These are phyloP conservation scores for Tolypocladium pustulatum DNA, from an alignment of 2,329 filamentous ascomycete species.

Conservation along the genomic window DNA sequence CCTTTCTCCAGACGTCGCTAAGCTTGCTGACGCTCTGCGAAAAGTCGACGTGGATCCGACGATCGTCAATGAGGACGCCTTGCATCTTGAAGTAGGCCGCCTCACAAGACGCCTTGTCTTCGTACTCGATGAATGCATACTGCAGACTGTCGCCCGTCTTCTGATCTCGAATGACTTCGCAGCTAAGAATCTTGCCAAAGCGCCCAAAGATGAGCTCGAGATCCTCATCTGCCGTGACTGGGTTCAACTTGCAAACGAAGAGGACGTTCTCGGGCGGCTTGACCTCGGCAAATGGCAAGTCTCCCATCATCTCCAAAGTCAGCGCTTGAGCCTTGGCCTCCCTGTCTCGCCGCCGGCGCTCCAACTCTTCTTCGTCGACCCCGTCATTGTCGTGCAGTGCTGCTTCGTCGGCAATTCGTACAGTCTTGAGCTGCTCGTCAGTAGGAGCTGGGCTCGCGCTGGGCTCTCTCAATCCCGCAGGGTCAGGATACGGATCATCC, in stretches of 20 bases:
- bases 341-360: slow-evolving; percentile 71
- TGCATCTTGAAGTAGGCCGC: slow-evolving; percentile 99
- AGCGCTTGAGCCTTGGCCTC: slow-evolving; percentile 90
- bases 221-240: slow-evolving; percentile 89
- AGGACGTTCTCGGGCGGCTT: slow-evolving; percentile 94
- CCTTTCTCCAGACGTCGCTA: slow-evolving; percentile 79
- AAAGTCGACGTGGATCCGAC: slow-evolving; percentile 96
- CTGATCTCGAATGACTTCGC: slow-evolving; percentile 90
- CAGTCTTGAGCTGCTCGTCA: slow-evolving; percentile 78
- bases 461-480: slow-evolving; percentile 63
- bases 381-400: slow-evolving; percentile 62
- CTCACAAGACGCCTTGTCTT: slow-evolving; percentile 86
- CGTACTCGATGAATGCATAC: slow-evolving; percentile 96
- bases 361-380: slow-evolving; percentile 65
- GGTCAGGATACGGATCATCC: slow-evolving; percentile 87
- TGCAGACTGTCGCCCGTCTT: slow-evolving; percentile 92
- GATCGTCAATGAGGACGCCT: slow-evolving; percentile 89
- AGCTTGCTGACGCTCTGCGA: slow-evolving; percentile 87
- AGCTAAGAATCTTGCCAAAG: slow-evolving; percentile 89
- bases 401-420: slow-evolving; percentile 85
- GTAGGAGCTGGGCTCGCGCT: slow-evolving; percentile 71
- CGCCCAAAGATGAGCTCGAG: slow-evolving; percentile 93
- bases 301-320: slow-evolving; percentile 95
- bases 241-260: slow-evolving; percentile 97
- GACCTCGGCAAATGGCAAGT: slow-evolving; percentile 93